Percentiles rank a stretch among this genome's conserved stretches.
Conservation (phyloP, 2,329 filamentous ascomycete genomes). For the Tolypocladium cylindrosporum region DNA sequence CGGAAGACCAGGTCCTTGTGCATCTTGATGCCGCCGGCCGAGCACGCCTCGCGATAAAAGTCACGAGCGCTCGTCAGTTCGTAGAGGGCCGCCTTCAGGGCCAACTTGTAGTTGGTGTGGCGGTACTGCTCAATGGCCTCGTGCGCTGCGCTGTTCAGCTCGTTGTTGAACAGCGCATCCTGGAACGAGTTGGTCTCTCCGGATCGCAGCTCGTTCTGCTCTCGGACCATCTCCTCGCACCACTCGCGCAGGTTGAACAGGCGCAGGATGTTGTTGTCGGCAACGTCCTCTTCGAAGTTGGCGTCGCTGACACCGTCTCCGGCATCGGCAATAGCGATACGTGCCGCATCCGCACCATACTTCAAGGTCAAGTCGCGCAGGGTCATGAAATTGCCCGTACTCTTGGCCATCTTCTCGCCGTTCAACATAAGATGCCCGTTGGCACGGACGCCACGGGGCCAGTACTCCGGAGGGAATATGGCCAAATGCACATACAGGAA, state of each 20-base stretch:
- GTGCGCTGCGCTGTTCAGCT: constrained; percentile 74
- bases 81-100: constrained; percentile 79
- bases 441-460: constrained; percentile 75
- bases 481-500: constrained; percentile 90
- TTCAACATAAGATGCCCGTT: constrained; percentile 94
- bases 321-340: constrained; percentile 86
- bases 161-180: constrained; percentile 86
- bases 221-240: constrained; percentile 76
- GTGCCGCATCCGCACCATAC: constrained; percentile 86
- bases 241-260: constrained; percentile 77
- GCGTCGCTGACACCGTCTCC: constrained; percentile 92
- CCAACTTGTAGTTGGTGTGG: constrained; percentile 65
- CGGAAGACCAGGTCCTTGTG: constrained; percentile 69
- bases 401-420: constrained; percentile 98
- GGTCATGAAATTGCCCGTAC: constrained; percentile 94
- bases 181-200: constrained; percentile 69
- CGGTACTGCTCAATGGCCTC: constrained; percentile 73
- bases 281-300: constrained; percentile 94
- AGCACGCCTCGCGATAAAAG: constrained; percentile 78
- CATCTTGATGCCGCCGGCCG: constrained; percentile 71
- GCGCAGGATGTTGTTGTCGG: constrained; percentile 82
- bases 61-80: constrained; percentile 84
- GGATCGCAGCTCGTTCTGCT: constrained; percentile 59
- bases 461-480: constrained; percentile 78
- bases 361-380: constrained; percentile 77